Evolutionary conservation across 331 rosid species (phyloP).

Genomic region (Quercus lobata): DNA sequence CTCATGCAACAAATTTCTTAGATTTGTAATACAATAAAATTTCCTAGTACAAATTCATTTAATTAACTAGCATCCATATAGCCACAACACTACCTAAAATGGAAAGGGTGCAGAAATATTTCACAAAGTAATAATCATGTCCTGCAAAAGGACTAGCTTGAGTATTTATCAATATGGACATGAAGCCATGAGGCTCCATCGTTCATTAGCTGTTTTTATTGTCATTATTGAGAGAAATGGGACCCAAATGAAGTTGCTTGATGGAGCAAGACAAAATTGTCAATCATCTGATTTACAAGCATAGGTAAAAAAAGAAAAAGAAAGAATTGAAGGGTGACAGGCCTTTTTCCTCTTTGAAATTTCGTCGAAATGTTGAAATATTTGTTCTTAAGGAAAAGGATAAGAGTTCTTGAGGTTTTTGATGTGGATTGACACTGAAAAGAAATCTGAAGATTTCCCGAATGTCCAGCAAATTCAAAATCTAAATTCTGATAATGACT

Average conservation of each 20-base stretch:
- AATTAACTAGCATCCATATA: too few species aligned
- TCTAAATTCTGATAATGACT: too few species aligned
- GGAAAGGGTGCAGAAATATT: too few species aligned
- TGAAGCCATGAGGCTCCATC: slow-evolving; percentile 1
- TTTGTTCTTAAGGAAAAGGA: neutral
- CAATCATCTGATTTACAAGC: slow-evolving; percentile 23
- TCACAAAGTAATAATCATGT: too few species aligned
- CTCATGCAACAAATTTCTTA: too few species aligned
- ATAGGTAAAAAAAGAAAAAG: neutral
- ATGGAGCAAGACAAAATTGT: slow-evolving; percentile 20
- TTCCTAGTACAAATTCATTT: too few species aligned
- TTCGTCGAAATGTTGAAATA: slow-evolving; percentile 23
- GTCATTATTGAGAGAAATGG: slow-evolving; percentile 15
- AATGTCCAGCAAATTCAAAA: neutral
- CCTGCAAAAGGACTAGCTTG: too few species aligned
- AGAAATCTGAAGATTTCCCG: neutral
- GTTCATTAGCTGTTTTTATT: neutral
- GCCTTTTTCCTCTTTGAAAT: slow-evolving; percentile 20
- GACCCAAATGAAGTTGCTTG: slow-evolving; percentile 35
- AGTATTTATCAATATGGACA: neutral
- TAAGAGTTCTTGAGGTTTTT: neutral
- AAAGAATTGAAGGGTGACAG: neutral
- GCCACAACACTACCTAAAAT: too few species aligned
- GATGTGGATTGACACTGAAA: neutral
- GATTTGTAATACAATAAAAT: too few species aligned